phyloP scores from a whole-genome alignment of 1,139 yeast genomes.

The Pichia sorboxylosa region DNA sequence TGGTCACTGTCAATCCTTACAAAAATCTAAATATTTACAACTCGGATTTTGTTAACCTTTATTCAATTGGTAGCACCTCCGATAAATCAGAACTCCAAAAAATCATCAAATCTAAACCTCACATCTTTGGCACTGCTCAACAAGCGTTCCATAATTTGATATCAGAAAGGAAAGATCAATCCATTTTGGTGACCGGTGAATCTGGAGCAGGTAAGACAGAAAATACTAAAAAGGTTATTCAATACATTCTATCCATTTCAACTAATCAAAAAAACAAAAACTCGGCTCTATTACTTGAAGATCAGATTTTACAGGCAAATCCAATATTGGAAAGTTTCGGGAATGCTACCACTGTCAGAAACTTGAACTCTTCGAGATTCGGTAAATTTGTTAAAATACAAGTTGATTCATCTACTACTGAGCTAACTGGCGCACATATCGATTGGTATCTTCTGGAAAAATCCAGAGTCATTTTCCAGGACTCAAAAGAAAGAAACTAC shows the following conservation, averaged over 20 bases:
- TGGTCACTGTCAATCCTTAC: constrained; percentile 95
- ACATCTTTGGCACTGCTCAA: constrained; percentile 86
- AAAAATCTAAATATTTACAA: constrained; percentile 66
- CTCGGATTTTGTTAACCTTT: constrained; percentile 41
- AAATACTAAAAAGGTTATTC: constrained; percentile 91
- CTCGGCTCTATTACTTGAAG: constrained; percentile 42
- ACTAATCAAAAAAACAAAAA: constrained; percentile 22
- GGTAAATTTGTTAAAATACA: constrained; percentile 92
- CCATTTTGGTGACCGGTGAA: constrained; percentile 93
- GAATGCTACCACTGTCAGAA: constrained; percentile 90
- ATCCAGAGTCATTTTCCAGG: constrained; percentile 82
- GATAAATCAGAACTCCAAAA: constrained; percentile 1
- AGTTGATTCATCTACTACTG: constrained; percentile 36
- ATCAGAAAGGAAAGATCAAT: constrained; percentile 64
- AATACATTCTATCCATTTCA: constrained; percentile 75
- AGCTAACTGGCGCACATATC: constrained; percentile 78
- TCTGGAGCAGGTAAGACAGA: constrained; percentile 99
- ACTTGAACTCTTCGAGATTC: constrained; percentile 90
- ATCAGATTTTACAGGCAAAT: constrained; percentile 82
- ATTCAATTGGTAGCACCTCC: constrained; percentile 18
- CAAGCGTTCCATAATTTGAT: constrained; percentile 72
- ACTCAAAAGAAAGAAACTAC: constrained; percentile 70
- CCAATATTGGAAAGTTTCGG: constrained; percentile 96
- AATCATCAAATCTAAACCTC: constrained; percentile 45
- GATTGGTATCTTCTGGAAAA: constrained; percentile 93